phyloP scores from a whole-genome alignment of 2,329 filamentous ascomycete genomes.

The Aspergillus transmontanensis region DNA sequence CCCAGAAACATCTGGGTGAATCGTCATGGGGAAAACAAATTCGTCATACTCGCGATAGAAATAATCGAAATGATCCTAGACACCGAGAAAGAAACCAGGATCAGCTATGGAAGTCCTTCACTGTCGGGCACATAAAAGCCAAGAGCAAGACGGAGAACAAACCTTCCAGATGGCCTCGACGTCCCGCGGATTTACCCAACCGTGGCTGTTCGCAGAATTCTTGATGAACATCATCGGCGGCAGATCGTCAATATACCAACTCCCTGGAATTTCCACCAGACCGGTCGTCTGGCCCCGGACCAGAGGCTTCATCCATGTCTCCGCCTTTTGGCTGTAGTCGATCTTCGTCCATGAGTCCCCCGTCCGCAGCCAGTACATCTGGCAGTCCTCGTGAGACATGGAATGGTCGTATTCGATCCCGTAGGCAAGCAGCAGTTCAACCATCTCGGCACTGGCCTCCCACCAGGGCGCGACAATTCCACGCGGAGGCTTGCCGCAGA shows the following conservation, averaged over 20 bases:
- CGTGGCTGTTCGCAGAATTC: constrained; percentile 32
- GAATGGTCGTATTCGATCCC: constrained; percentile 50
- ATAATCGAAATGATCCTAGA: constrained; percentile 63
- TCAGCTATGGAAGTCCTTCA: neutral
- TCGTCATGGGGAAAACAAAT: constrained; percentile 76
- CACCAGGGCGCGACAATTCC: constrained; percentile 76
- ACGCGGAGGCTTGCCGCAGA: constrained; percentile 72
- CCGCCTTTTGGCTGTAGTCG: constrained; percentile 45
- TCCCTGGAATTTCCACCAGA: constrained; percentile 48
- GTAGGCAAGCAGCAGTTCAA: constrained; percentile 48
- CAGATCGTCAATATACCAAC: constrained; percentile 49
- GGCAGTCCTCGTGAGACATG: constrained; percentile 49
- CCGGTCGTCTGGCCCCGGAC: constrained; percentile 50
- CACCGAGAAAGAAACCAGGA: neutral
- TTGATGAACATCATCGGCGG: constrained; percentile 53
- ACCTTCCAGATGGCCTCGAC: constrained; percentile 61
- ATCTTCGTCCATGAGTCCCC: constrained; percentile 51
- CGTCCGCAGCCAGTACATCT: constrained; percentile 48
- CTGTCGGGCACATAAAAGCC: neutral
- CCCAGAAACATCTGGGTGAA: constrained; percentile 73
- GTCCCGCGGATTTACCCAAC: constrained; percentile 44
- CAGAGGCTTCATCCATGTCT: constrained; percentile 50
- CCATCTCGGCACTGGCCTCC: constrained; percentile 70
- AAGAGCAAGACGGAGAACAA: neutral
- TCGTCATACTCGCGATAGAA: constrained; percentile 77